Evolutionary conservation across 176 grass and related monocot genomes (phyloP), one percentile per base, ranked within the genome.

Genomic region (Bolboschoenus planiculmis): DNA sequence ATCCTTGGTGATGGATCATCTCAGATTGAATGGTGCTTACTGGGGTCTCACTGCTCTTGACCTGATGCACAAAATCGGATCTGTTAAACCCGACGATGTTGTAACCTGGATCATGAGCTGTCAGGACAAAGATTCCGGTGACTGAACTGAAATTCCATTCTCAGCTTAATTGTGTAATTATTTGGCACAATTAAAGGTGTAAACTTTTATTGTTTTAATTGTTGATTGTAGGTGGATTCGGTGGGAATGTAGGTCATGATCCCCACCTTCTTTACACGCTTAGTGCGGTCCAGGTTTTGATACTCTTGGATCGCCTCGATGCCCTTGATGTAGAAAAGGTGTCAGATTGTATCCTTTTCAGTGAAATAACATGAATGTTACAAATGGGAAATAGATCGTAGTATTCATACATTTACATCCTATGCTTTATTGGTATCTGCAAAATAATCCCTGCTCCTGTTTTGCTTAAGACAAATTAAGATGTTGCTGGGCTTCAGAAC

Each of bases 11-110:
- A 92, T 91, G 88, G 95, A 97, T 87, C 95, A 97, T 87, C 61
- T 97, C 37, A 86, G 95, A 39, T 48, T 89, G 40, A 94, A 88
- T 83, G 95, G 95, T 62, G 95, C 92, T 10, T 97, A 94, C 84
- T 97, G 95, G 95, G 95, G 95, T 21, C 88, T 97, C 67, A 92
- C 92, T 77, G 88, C 95, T 59, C 92, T 97, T 8, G 92, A 91
- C 66, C 85, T 97, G 67, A 92, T 97, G 79, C 88, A 92, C 84
- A 92, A 87, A 77, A 82, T 94, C 59, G 73, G 65, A 44, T 87
- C 92, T 24, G 90, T 97, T n/a, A 86, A 94, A 53, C 31, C 83
- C 10, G 58, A 88, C 0, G 90, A 92, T 87, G 88, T 97, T 85
- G 26, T 97, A 33, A 76, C 88, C 36, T 97, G 95, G 95, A 85